phyloP scores from a whole-genome alignment of 805 yeast species.

The Zygosaccharomyces siamensis region DNA sequence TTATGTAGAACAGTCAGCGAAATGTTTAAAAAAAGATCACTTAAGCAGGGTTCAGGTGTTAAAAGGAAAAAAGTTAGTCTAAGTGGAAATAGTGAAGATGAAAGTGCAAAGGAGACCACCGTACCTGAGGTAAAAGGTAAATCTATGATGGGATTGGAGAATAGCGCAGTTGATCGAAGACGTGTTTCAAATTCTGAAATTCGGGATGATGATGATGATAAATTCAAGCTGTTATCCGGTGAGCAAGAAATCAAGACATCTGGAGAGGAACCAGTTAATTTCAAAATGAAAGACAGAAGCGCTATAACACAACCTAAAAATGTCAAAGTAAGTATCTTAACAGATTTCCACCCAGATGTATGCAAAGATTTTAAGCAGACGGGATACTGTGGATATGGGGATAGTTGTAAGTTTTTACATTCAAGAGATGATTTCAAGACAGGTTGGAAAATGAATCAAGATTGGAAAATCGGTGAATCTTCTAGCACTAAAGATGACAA shows the following conservation, averaged over 20 bases:
- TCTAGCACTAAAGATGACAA: constrained; percentile 23
- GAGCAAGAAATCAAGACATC: neutral
- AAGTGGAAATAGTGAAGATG: neutral
- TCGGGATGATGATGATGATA: constrained; percentile 2
- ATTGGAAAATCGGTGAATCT: constrained; percentile 52
- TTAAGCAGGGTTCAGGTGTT: constrained; percentile 6
- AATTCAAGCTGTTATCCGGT: constrained; percentile 6
- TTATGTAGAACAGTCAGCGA: neutral
- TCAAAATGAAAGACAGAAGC: neutral
- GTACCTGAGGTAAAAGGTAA: neutral
- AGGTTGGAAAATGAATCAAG: constrained; percentile 60
- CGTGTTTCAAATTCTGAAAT: neutral
- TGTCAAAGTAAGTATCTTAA: constrained; percentile 59
- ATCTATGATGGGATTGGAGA: neutral
- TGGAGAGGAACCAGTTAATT: neutral
- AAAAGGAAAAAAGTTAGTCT: constrained; percentile 17
- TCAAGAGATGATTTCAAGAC: constrained; percentile 78
- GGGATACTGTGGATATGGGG: constrained; percentile 97
- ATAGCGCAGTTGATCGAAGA: neutral
- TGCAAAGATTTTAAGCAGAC: constrained; percentile 89
- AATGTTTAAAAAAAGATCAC: constrained; percentile 29
- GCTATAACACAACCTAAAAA: constrained; percentile 34
- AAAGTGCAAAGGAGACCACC: constrained; percentile 1
- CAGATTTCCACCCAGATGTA: constrained; percentile 89
- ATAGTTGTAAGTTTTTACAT: constrained; percentile 91